Percentiles rank a stretch among this genome's conserved stretches.
Conservation (phyloP, 75 land plant species). For the Picea glauca region DNA sequence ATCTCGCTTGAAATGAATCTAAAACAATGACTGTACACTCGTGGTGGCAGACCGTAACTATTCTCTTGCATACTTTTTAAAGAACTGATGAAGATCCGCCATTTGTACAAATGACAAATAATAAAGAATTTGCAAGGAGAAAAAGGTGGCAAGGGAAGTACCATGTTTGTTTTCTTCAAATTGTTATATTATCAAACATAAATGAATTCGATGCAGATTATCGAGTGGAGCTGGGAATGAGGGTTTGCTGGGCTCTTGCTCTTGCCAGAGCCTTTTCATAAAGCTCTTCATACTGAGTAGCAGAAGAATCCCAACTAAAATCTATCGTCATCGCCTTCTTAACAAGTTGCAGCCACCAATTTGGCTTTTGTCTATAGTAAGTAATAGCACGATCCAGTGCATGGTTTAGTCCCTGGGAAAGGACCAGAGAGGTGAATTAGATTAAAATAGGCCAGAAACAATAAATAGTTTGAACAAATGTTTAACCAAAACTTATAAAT, state of each 20-base stretch:
- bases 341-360: slow-evolving; percentile 72
- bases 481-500: neutral
- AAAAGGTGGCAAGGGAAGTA: neutral
- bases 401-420: slow-evolving; percentile 59
- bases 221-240: neutral
- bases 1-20: neutral
- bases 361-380: slow-evolving; percentile 38
- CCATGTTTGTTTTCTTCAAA: neutral
- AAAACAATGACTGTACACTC: neutral
- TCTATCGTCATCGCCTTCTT: slow-evolving; percentile 76
- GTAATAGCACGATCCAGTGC: slow-evolving; percentile 82
- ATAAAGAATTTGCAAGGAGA: neutral
- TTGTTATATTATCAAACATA: neutral
- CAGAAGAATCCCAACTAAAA: slow-evolving; percentile 91
- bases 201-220: neutral
- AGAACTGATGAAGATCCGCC: neutral
- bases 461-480: neutral
- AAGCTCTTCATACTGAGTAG: slow-evolving; percentile 80
- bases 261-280: slow-evolving; percentile 67
- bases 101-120: neutral
- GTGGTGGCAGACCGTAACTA: neutral
- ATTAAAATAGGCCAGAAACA: neutral
- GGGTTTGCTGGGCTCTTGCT: slow-evolving; percentile 39
- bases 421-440: neutral
- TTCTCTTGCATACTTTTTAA: neutral